Evolutionary conservation across 2,329 filamentous ascomycete species (phyloP), one percentile per base, ranked within the genome.

Genomic region (Colletotrichum sp.): DNA sequence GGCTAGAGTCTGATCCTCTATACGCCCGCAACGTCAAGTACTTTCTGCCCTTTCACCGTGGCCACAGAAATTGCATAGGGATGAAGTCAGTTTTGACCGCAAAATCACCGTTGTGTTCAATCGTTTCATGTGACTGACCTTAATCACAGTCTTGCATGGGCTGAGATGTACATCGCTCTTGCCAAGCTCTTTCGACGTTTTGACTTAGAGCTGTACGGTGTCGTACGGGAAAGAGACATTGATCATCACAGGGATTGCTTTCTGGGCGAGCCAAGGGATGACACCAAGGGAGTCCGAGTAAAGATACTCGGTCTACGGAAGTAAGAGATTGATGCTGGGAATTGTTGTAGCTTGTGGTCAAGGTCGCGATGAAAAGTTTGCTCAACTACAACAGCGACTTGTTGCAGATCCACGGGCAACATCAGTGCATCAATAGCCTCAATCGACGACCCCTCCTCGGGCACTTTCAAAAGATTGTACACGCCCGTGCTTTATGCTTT

Each of bases 151-250:
- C 43, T 38, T 21, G 66, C 55, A 28, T 64, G 58, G 34, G 71
- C 60, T 18, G 28, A 64, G 38, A 64, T 71, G 21, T 58, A 71
- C 28, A 24, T 77, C 5, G 65, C 36, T 12, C 38, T 77, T 43
- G 72, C 72, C 4, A 63, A 32, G n/a, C n/a, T 74, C 18, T 55
- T 74, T 55, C 66, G 64, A 15, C 71, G 76, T n/a, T 77, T 78
- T 7, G 55, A 64, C n/a, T 75, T 80, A 34, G 77, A 79, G 68
- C 32, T 80, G 30, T 79, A 70, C 43, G 80, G 80, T 75, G 77
- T 80, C 21, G n/a, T 64, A 21, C 24, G 57, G 24, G 57, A 34
- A 8, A 63, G 57, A 21, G 74, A 77, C 12, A 38, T 70, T 8
- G 70, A 38, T 15, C 69, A 77, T 32, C 65, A 77, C 55, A 67